These are phyloP conservation scores for Candida maesae DNA, from an alignment of 805 yeast genomes.

Conservation along the genomic window DNA sequence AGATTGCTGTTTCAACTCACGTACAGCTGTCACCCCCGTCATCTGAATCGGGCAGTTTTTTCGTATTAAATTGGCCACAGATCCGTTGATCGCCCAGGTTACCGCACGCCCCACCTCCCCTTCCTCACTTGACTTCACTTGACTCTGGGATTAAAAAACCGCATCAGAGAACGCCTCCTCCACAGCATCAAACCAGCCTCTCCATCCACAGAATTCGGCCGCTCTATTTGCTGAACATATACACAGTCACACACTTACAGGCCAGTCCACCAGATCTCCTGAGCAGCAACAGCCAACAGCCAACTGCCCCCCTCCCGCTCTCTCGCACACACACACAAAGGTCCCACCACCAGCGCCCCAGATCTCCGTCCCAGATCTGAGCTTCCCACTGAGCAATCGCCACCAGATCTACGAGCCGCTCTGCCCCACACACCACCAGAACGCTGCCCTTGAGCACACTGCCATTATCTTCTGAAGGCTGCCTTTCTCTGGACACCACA, in stretches of 20 bases:
- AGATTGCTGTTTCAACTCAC: slow-evolving; percentile 4
- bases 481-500: too few species aligned
- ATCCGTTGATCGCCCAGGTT: slow-evolving; percentile 12
- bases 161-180: background rate
- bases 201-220: too few species aligned
- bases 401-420: background rate
- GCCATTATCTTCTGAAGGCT: too few species aligned
- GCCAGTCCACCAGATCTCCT: background rate
- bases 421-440: too few species aligned
- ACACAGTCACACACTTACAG: too few species aligned
- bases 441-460: too few species aligned
- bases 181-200: background rate
- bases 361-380: background rate
- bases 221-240: too few species aligned
- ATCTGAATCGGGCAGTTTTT: slow-evolving; percentile 3
- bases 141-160: background rate
- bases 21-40: background rate
- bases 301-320: too few species aligned
- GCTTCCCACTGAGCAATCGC: slow-evolving; percentile 1
- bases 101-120: slow-evolving; percentile 3
- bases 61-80: slow-evolving; percentile 3
- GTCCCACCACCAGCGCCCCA: background rate
- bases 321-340: too few species aligned
- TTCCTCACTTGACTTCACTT: too few species aligned
- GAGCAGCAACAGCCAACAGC: too few species aligned